Evolutionary conservation across 331 rosid species (phyloP), one percentile per base, ranked within the genome.

Genomic region (Spiraea crenata): DNA sequence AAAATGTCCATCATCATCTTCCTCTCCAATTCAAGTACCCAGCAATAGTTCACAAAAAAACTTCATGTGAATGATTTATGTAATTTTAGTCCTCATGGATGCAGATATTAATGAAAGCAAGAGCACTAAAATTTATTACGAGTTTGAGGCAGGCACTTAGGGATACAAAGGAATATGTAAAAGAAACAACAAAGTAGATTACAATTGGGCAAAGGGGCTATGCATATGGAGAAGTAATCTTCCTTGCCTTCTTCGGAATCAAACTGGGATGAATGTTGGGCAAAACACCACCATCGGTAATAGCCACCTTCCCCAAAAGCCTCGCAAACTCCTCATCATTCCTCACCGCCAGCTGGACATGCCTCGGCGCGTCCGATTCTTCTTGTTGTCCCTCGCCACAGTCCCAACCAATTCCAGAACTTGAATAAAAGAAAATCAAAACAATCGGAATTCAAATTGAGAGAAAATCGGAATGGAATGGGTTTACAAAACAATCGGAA

Each of bases 301-400:
- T 89, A 1, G 92, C 87, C 42, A 87, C 92, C 39, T 81, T 66
- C 5, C 90, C 92, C 84, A 89, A 56, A 19, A 89, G 78, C 75
- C 76, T 89, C 71, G 92, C 85, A 38, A 89, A 40, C 54, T 89
- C 96, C 59, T 84, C 96, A 0, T 89, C 96, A 3, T 89, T 89
- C 16, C 96, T 82, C 12, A 89, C 96, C 0, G 92, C 96, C 4
- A 87, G 89, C 68, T 89, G 92, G 51, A 89, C 85, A 71, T 89
- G 96, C 68, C 92, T 82, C 0, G 92, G 96, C 0, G 82, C 57
- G 3, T 89, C 40, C 96, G 69, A 0, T 65, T 79, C 82, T 89
- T 89, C 85, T 89, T 89, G 83, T 89, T 87, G 64, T 89, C 96
- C 65, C 92, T 79, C 0, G 92, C 92, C 17, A 92, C 92, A 6